Conservation (phyloP, 192 early-diverging fungal species). For the Podila clonocystis region DNA sequence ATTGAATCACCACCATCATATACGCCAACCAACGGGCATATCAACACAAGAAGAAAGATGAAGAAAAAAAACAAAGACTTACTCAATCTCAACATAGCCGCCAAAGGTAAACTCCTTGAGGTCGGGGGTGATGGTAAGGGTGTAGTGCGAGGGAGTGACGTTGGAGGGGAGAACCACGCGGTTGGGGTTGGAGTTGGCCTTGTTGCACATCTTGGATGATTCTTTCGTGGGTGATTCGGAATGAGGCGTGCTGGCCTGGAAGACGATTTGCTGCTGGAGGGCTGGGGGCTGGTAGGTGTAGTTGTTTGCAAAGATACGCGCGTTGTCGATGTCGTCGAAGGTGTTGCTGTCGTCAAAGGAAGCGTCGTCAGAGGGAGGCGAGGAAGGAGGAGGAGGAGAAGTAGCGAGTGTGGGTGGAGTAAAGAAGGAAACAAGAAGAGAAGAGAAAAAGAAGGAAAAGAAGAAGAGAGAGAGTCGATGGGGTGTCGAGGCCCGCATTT, state of each 20-base stretch:
- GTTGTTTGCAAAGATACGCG: conserved; percentile 9
- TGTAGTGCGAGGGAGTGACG: conserved; percentile 85
- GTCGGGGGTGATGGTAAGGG: conserved; percentile 79
- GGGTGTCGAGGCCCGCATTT: conserved; percentile 2
- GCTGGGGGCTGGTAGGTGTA: conserved; percentile 12
- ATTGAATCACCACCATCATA: too few relatives aligned
- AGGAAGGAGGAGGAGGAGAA: conserved; percentile 3
- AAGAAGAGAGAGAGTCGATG: conserved; percentile 10
- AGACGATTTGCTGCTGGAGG: conserved; percentile 25
- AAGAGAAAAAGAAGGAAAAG: conserved; percentile 3
- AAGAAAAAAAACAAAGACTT: conserved; percentile 20
- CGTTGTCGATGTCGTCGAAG: conserved; percentile 15
- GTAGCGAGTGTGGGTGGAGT: conserved; percentile 7
- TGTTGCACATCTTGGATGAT: conserved; percentile 41
- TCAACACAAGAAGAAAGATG: conserved; percentile 1
- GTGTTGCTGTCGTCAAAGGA: conserved; percentile 8
- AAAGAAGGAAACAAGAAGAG: conserved; percentile 1
- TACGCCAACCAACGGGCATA: background rate
- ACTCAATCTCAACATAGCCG: conserved; percentile 81
- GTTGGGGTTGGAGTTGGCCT: conserved; percentile 37
- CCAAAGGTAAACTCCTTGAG: conserved; percentile 80
- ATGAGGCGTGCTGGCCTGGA: conserved; percentile 9
- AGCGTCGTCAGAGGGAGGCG: conserved; percentile 1
- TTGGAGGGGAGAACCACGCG: conserved; percentile 86
- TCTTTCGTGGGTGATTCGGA: background rate